phyloP scores from a whole-genome alignment of 2,329 filamentous ascomycete genomes.

The Paramyrothecium roridum region DNA sequence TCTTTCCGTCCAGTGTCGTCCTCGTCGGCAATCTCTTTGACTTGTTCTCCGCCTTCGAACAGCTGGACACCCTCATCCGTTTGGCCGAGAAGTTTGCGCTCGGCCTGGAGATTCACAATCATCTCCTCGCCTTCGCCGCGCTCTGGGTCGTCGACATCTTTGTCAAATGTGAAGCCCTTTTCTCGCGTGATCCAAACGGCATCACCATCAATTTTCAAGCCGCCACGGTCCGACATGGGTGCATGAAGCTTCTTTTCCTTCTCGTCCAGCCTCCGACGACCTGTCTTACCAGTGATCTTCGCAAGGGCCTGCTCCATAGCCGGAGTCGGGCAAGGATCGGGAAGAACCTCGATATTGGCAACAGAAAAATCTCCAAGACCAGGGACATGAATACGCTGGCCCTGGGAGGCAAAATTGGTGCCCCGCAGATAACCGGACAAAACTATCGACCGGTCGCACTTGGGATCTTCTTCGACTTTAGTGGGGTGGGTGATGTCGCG shows the following conservation, averaged over 20 bases:
- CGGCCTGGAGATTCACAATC: constrained; percentile 83
- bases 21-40: constrained; percentile 52
- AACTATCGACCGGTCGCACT: constrained; percentile 87
- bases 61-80: constrained; percentile 79
- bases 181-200: constrained; percentile 82
- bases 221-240: constrained; percentile 96
- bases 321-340: constrained; percentile 93
- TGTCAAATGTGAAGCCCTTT: constrained; percentile 73
- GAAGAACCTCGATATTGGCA: constrained; percentile 77
- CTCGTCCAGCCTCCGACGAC: constrained; percentile 78
- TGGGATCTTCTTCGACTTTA: constrained; percentile 80
- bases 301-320: constrained; percentile 83
- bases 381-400: constrained; percentile 86
- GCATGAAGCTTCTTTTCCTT: constrained; percentile 97
- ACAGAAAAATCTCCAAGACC: constrained; percentile 88
- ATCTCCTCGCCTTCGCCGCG: constrained; percentile 93
- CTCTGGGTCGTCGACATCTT: constrained; percentile 63
- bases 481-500: constrained; percentile 93
- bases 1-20: constrained; percentile 61
- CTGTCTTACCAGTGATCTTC: constrained; percentile 79
- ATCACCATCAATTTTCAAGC: constrained; percentile 93
- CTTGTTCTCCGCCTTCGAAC: constrained; percentile 72
- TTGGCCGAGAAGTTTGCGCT: constrained; percentile 77
- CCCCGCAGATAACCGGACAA: constrained; percentile 92
- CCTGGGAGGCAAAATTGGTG: constrained; percentile 85